These are phyloP conservation scores for Coemansia umbellata DNA, from an alignment of 192 early-diverging fungal genomes.

Conservation along the genomic window DNA sequence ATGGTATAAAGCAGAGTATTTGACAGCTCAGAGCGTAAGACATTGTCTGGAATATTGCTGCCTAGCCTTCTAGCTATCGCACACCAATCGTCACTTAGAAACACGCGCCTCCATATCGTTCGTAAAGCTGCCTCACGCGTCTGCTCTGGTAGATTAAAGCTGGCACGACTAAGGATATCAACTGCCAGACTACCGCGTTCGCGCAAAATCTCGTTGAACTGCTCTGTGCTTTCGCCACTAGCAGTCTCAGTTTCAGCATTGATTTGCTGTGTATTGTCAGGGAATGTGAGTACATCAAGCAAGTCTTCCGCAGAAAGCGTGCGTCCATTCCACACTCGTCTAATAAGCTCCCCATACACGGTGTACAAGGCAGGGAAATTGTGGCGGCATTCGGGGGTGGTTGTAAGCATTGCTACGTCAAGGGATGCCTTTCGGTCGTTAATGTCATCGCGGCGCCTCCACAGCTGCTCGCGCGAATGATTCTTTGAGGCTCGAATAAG, in stretches of 20 bases:
- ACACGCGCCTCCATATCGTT: constrained; percentile 46
- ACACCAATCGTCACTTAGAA: constrained; percentile 34
- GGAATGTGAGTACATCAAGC: constrained; percentile 33
- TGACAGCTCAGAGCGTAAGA: constrained; percentile 20
- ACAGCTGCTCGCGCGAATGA: background rate
- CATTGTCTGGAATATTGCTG: constrained; percentile 19
- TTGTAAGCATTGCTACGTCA: constrained; percentile 34
- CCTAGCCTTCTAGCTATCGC: constrained; percentile 5
- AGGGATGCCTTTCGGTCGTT: constrained; percentile 20
- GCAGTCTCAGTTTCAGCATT: background rate
- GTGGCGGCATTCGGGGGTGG: constrained; percentile 30
- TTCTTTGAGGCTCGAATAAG: background rate
- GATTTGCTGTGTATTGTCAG: constrained; percentile 7
- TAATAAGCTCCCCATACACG: constrained; percentile 23
- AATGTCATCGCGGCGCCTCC: constrained; percentile 8
- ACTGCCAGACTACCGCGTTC: constrained; percentile 31
- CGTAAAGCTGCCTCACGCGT: constrained; percentile 18
- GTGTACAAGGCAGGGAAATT: constrained; percentile 27
- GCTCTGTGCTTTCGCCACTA: background rate
- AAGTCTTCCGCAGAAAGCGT: constrained; percentile 20
- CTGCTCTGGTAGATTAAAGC: constrained; percentile 17
- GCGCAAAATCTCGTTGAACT: constrained; percentile 4
- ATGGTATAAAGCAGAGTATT: constrained; percentile 22
- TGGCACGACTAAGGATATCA: constrained; percentile 38
- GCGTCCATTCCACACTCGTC: constrained; percentile 17